Evolutionary conservation across 257 asterid species (phyloP).

Genomic region (Penstemon newberryi): DNA sequence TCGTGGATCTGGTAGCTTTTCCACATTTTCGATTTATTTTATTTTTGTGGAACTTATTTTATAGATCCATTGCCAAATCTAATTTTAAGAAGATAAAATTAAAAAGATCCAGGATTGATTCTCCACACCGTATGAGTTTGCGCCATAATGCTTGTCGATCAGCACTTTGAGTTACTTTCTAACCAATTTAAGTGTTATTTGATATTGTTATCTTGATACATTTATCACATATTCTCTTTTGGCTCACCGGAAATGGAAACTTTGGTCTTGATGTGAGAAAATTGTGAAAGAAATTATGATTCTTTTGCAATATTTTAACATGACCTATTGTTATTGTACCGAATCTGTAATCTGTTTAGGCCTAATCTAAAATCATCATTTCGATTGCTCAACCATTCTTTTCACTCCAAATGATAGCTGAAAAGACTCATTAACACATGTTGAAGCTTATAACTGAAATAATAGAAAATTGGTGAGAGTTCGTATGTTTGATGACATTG

Average conservation of each 20-base stretch:
- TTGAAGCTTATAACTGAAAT: not conserved
- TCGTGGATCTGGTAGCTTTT: conserved; percentile 85
- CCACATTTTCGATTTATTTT: not conserved
- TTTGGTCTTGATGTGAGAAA: conserved; percentile 5
- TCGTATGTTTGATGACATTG: not conserved
- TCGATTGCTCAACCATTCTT: no score
- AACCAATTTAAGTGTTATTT: conserved; percentile 2
- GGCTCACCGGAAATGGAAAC: conserved; percentile 12
- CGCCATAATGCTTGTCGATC: conserved; percentile 18
- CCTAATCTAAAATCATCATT: no score
- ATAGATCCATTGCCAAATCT: not conserved
- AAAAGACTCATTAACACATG: no score
- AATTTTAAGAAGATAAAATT: no score
- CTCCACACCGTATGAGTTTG: not conserved
- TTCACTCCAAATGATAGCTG: no score
- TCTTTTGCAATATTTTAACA: not conserved
- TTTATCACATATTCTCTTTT: not conserved
- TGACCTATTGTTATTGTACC: not conserved
- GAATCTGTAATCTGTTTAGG: not conserved
- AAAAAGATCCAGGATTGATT: no score
- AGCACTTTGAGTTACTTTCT: conserved; percentile 2
- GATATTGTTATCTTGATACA: conserved; percentile 1
- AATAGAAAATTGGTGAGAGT: not conserved
- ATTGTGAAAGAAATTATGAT: conserved; percentile 4
- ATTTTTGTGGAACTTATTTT: not conserved